Conservation (phyloP, 768 basidiomycete species). For the Flagelloscypha sp. region DNA sequence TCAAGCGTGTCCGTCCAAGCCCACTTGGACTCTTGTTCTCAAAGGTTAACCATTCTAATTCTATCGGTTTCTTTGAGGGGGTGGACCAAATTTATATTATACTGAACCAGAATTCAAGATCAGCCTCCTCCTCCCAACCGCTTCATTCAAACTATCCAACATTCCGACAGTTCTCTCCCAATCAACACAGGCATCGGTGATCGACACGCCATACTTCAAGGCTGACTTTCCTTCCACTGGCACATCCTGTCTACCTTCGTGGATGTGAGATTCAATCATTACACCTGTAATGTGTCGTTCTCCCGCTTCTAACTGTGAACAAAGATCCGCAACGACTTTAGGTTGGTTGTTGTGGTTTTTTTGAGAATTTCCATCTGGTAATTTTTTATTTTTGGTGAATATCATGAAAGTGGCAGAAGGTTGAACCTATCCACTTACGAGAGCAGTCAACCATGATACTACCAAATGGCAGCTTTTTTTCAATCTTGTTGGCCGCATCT, state of each 20-base stretch:
- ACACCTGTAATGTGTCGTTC: conserved; percentile 78
- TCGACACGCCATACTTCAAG: conserved; percentile 76
- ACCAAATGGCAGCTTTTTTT: conserved; percentile 51
- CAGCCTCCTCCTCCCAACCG: conserved; percentile 2
- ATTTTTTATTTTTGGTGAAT: too few species aligned
- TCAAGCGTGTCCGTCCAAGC: too few species aligned
- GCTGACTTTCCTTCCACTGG: conserved; percentile 58
- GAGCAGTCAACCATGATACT: conserved; percentile 87
- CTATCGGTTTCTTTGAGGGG: too few species aligned
- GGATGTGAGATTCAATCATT: conserved; percentile 95
- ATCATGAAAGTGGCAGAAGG: conserved; percentile 5
- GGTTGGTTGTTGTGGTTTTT: conserved; percentile 95
- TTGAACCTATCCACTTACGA: conserved; percentile 53
- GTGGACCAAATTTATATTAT: too few species aligned
- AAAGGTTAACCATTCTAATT: too few species aligned
- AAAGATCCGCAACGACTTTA: conserved; percentile 63
- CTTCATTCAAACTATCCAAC: conserved; percentile 63
- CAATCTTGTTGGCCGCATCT: conserved; percentile 51
- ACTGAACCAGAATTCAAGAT: too few species aligned
- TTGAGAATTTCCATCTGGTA: conserved; percentile 84
- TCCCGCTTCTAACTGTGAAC: conserved; percentile 66
- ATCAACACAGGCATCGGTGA: conserved; percentile 89
- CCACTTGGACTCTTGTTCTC: too few species aligned
- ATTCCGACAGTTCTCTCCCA: conserved; percentile 74
- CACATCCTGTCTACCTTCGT: conserved; percentile 85